Evolutionary conservation across 345 rosid genomes (phyloP).

Genomic region (Erysimum cheiranthoides): DNA sequence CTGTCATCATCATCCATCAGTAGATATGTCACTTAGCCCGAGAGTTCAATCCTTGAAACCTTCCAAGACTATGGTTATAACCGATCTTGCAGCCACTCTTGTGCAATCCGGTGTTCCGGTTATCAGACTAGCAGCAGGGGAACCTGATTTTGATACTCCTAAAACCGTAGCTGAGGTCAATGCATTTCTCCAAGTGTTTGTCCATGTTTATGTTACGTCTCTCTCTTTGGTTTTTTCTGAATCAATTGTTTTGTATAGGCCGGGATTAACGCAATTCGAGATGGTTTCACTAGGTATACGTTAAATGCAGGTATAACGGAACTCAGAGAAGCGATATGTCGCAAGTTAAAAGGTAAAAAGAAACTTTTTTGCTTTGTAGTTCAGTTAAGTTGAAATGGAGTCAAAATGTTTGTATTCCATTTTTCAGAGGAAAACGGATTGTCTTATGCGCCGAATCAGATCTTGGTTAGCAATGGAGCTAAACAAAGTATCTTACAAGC

Average conservation of each 20-base stretch:
- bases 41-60: conserved; percentile 85
- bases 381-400: neutral
- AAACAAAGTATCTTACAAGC: conserved; percentile 87
- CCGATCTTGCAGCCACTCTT: conserved; percentile 94
- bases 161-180: conserved; percentile 70
- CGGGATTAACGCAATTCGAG: conserved; percentile 87
- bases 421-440: conserved; percentile 85
- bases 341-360: conserved; percentile 75
- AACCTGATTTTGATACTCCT: conserved; percentile 97
- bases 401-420: neutral
- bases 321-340: conserved; percentile 86
- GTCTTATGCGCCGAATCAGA: conserved; percentile 78
- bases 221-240: conserved; percentile 5
- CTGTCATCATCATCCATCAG: conserved; percentile 42
- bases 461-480: conserved; percentile 96
- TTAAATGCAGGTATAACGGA: conserved; percentile 90
- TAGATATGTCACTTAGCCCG: conserved; percentile 81
- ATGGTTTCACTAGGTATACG: conserved; percentile 87
- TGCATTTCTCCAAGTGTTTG: neutral
- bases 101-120: conserved; percentile 86
- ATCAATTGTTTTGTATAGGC: conserved; percentile 52
- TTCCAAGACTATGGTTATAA: conserved; percentile 91
- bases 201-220: neutral
- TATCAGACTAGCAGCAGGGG: conserved; percentile 95
- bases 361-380: conserved; percentile 1